Conservation (phyloP, 2,329 filamentous ascomycete species). For the Trichoderma harzianum region DNA sequence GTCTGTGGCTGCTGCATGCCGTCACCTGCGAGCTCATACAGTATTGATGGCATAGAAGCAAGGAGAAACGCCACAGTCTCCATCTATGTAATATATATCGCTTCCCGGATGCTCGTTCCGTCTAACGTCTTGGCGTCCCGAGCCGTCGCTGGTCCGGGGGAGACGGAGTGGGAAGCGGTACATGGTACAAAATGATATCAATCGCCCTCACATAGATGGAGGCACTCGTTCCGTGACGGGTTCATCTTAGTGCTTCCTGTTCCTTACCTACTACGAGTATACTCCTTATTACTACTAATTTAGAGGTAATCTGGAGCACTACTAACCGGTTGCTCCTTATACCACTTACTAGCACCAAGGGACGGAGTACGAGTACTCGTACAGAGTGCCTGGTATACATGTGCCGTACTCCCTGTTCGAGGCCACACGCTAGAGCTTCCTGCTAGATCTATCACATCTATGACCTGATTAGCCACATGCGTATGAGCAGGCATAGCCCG, state of each 20-base stretch:
- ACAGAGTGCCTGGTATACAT: neutral
- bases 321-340: neutral
- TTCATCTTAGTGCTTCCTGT: neutral
- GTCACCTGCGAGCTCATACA: neutral
- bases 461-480: conserved; percentile 16
- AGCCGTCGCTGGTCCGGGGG: neutral
- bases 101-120: conserved; percentile 9
- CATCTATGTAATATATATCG: neutral
- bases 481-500: neutral
- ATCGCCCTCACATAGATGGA: neutral
- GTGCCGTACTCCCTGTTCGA: neutral
- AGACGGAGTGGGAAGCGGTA: neutral
- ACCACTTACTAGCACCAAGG: neutral
- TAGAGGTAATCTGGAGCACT: neutral
- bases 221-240: neutral
- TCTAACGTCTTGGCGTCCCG: neutral
- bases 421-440: conserved; percentile 8
- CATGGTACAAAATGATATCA: neutral
- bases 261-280: neutral
- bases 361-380: too few species aligned
- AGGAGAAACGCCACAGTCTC: neutral
- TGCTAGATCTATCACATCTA: conserved; percentile 19
- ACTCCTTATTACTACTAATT: neutral
- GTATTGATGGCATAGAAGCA: neutral
- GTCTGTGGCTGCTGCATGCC: conserved; percentile 2